These are phyloP conservation scores for Tolypocladium nubicola DNA, from an alignment of 2,329 filamentous ascomycete genomes.

Conservation along the genomic window DNA sequence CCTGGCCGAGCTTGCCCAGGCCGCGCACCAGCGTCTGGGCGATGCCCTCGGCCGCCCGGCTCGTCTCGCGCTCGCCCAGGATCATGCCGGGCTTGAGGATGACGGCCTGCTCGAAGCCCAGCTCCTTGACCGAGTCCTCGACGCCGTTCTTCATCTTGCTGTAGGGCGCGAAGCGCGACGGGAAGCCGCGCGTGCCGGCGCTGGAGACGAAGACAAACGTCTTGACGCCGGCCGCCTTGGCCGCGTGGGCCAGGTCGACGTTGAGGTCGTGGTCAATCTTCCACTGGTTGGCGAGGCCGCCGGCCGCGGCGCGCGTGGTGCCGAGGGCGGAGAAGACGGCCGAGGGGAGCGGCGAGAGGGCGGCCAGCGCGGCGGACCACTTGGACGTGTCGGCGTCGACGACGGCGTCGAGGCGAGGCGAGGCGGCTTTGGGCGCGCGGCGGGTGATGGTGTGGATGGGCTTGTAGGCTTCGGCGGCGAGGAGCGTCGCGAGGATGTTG, in stretches of 20 bases:
- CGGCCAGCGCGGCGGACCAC: conserved; percentile 54
- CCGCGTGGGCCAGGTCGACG: conserved; percentile 63
- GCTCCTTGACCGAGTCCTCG: conserved; percentile 61
- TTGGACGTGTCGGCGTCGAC: conserved; percentile 55
- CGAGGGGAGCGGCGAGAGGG: conserved; percentile 42
- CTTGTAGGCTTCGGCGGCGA: conserved; percentile 40
- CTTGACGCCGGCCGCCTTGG: conserved; percentile 59
- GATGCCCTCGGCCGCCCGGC: conserved; percentile 46
- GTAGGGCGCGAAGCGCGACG: conserved; percentile 34
- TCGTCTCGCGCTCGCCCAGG: conserved; percentile 56
- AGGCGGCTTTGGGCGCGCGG: conserved; percentile 44
- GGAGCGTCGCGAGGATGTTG: conserved; percentile 59
- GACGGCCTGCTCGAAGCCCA: conserved; percentile 69
- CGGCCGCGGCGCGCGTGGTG: conserved; percentile 67
- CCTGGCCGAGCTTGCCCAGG: conserved; percentile 41
- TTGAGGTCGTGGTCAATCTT: conserved; percentile 86
- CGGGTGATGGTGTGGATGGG: conserved; percentile 56
- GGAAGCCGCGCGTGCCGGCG: conserved; percentile 31
- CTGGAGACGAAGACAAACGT: conserved; percentile 71
- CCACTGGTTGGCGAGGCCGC: conserved; percentile 68
- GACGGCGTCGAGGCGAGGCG: conserved; percentile 50
- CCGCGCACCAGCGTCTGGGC: conserved; percentile 43
- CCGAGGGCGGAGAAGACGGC: conserved; percentile 71
- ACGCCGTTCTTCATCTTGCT: conserved; percentile 77
- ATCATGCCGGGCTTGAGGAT: conserved; percentile 68